These are phyloP conservation scores for Suhomyces guaymorum DNA, from an alignment of 1,139 yeast genomes.

Conservation along the genomic window DNA sequence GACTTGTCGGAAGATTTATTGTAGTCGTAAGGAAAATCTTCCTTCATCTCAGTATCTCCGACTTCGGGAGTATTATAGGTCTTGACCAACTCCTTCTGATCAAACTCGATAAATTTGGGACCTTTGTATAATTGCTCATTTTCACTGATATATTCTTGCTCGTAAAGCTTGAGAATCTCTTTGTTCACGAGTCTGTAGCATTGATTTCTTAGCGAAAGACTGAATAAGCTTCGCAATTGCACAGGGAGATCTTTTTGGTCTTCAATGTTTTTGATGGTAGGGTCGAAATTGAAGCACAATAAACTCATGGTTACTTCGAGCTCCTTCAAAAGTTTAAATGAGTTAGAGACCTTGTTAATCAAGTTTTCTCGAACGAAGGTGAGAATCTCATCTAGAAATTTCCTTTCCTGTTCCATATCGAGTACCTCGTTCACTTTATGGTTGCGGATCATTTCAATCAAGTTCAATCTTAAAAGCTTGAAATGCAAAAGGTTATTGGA, in stretches of 20 bases:
- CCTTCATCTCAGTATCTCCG: slow-evolving; percentile 5
- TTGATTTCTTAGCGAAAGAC: slow-evolving; percentile 54
- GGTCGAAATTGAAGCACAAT: slow-evolving; percentile 54
- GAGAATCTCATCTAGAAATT: slow-evolving; percentile 57
- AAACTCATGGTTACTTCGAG: slow-evolving; percentile 72
- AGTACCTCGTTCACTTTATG: slow-evolving; percentile 35
- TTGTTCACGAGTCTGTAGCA: slow-evolving; percentile 62
- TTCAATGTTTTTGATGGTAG: slow-evolving; percentile 30
- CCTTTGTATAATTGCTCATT: slow-evolving; percentile 20
- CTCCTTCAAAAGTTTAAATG: slow-evolving; percentile 56
- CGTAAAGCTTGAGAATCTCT: slow-evolving; percentile 37
- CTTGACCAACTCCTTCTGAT: slow-evolving; percentile 15
- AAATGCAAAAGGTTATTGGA: slow-evolving; percentile 60
- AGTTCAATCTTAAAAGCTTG: slow-evolving; percentile 57
- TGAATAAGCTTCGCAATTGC: slow-evolving; percentile 51
- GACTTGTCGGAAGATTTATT: slow-evolving; percentile 14
- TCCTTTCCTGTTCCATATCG: slow-evolving; percentile 33
- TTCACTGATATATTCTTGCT: slow-evolving; percentile 15
- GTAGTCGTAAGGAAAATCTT: slow-evolving; percentile 11
- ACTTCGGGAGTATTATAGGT: slow-evolving; percentile 12
- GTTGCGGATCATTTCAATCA: slow-evolving; percentile 63
- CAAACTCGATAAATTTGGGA: slow-evolving; percentile 22
- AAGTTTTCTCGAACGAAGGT: slow-evolving; percentile 62
- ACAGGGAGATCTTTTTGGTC: slow-evolving; percentile 52
- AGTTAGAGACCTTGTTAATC: slow-evolving; percentile 55